Base-by-base conservation (phyloP, 1,139 yeast genomes). In the Kurtzmaniella quercitrusa region DNA sequence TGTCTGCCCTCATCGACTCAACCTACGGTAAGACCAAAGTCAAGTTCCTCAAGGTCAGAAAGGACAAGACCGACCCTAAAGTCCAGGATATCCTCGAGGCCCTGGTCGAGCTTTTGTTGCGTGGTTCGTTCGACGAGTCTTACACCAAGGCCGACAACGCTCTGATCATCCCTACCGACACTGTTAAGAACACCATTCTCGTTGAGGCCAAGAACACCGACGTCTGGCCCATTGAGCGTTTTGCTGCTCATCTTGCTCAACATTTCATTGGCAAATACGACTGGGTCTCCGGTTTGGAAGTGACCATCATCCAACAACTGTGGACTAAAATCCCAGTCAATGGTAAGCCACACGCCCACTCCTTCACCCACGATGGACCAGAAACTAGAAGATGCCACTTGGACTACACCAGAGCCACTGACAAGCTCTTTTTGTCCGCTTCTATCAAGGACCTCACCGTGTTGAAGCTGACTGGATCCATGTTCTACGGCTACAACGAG, bases 21-120 rank as follows among this genome's bases (percentile, higher is more conserved):
- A 72, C 88, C 18, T 89, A 90, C 75, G 97, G 97, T 53, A 90
- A 90, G 65, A 95, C 80, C 62, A 87, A 89, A 66, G 96, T 90
- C 60, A 88, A 90, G 64, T 86, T 90, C 63, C 77, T 90, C 56
- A 90, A 89, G 66, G 95, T 89, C 56, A 84, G 81, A 67, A 84
- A 84, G 59, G 86, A 86, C 63, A 77, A 86, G 45, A 53, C 68
- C 45, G 77, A 89, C 64, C 86, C 91, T 17, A 66, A 74, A 55
- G 73, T 75, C 45, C 97, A 90, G 63, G 85, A 88, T 46, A 81
- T 90, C 40, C 77, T 86, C 62, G 96, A 90, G 67, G 88, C 95
- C 47, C 85, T 89, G 48, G 95, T 86, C 42, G 74, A 76, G 52
- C 82, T 83, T 19, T 73, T 90, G 47, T 75, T 90, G 48, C 81